Base-by-base conservation (phyloP, 2,329 filamentous ascomycete species). In the Parascedosporium putredinis region DNA sequence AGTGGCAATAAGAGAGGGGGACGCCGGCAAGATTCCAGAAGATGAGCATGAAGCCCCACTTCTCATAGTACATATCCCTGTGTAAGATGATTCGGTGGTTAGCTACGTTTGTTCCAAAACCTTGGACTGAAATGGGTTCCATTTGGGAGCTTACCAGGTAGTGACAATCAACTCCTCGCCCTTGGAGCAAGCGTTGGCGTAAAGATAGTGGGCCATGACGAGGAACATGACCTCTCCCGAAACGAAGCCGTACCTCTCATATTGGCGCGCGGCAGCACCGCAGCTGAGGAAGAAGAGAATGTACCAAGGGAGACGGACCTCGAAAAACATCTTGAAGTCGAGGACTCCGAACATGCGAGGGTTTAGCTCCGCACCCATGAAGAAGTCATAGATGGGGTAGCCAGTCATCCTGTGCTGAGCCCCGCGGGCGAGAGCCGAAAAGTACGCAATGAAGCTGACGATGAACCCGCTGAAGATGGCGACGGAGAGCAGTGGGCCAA, bases 11-110 rank as follows among this genome's bases (percentile, higher is more conserved):
- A 50, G 83, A 89, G 48, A 95, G 75, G 12, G 89, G 89, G 23
- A 95, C 89, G 57, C 89, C 89, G 44, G 89, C 88, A 64, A 95
- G 74, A 68, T 95, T 95, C 89, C 89, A 95, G 79, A 95, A 95
- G 66, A 94, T 94, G 57, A 95, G 79, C 89, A 95, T 95, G 73
- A 95, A 95, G 48, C 89, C 89, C 80, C 87, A 90, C 71, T 95
- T 95, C 74, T 95, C 89, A 60, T 88, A 91, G 73, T 94, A 95
- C 84, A 95, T 95, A 61, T 95, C 89, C 84, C 64, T 66, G 38
- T 8, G 9, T 8, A n/a, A n/a, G n/a, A n/a, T n/a, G n/a, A n/a
- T n/a, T n/a, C n/a, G n/a, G n/a, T n/a, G n/a, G n/a, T n/a, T n/a
- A n/a, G n/a, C n/a, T n/a, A n/a, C n/a, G n/a, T n/a, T n/a, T n/a